A percentile compares a stretch with the other conserved stretches of the same genome.
These are phyloP conservation scores for Psilocybe azurescens DNA, from an alignment of 768 basidiomycete genomes.

Conservation along the genomic window DNA sequence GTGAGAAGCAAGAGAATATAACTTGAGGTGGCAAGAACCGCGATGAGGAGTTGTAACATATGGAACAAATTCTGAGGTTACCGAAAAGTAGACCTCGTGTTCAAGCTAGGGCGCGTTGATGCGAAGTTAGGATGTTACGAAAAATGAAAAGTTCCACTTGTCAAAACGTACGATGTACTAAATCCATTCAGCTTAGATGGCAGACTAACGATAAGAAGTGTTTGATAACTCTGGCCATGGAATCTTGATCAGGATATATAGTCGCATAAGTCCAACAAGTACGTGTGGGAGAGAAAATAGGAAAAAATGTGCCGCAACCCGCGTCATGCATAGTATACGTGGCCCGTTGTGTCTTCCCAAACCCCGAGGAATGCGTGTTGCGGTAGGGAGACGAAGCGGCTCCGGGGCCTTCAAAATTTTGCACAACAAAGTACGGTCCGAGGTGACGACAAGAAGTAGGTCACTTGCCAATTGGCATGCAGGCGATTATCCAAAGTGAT, in stretches of 20 bases:
- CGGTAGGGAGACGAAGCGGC: constrained; percentile 14
- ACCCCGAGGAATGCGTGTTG: constrained; percentile 4
- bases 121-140: constrained; percentile 14
- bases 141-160: constrained; percentile 3
- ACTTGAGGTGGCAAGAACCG: constrained; percentile 18
- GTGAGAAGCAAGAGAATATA: constrained; percentile 10
- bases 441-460: constrained; percentile 18
- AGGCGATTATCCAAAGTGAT: constrained; percentile 1
- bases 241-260: constrained; percentile 6
- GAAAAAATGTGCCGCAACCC: constrained; percentile 1
- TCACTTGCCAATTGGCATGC: constrained; percentile 11
- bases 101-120: constrained; percentile 16
- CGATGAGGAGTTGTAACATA: constrained; percentile 12
- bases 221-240: constrained; percentile 4
- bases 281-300: constrained; percentile 12
- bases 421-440: constrained; percentile 18
- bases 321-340: constrained; percentile 20
- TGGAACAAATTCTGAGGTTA: constrained; percentile 11
- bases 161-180: constrained; percentile 15
- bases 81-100: constrained; percentile 18
- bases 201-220: constrained; percentile 13
- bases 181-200: constrained; percentile 11
- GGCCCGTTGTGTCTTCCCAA: constrained; percentile 22
- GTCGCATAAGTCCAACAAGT: constrained; percentile 11
- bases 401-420: constrained; percentile 1